These are phyloP conservation scores for Penicillium psychrosexuale DNA, from an alignment of 2,329 filamentous ascomycete genomes.

Conservation along the genomic window DNA sequence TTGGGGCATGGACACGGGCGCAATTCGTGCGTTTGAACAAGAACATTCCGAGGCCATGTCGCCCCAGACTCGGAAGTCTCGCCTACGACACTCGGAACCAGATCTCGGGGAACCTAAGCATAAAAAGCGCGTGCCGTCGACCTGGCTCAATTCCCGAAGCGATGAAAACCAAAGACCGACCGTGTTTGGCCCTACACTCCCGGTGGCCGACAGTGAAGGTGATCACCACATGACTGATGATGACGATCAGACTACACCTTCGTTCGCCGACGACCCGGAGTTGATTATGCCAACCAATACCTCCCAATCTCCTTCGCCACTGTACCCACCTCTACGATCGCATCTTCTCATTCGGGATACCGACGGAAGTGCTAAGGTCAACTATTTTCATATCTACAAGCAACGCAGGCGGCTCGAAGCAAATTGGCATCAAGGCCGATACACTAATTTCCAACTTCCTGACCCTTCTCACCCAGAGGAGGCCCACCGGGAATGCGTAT, in stretches of 20 bases:
- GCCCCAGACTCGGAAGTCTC: conserved; percentile 46
- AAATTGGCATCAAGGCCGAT: conserved; percentile 85
- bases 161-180: background rate
- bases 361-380: conserved; percentile 57
- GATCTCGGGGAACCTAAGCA: conserved; percentile 51
- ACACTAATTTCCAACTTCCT: conserved; percentile 82
- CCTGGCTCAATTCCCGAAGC: conserved; percentile 43
- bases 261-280: conserved; percentile 16
- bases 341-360: conserved; percentile 33
- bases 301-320: conserved; percentile 10
- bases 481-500: conserved; percentile 88
- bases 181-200: background rate
- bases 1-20: conserved; percentile 68
- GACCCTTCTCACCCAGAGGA: conserved; percentile 77
- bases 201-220: conserved; percentile 35
- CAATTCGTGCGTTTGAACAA: conserved; percentile 66
- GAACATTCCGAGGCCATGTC: conserved; percentile 40
- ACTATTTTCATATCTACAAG: conserved; percentile 92
- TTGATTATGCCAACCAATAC: conserved; percentile 8
- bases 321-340: conserved; percentile 27
- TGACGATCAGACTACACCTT: conserved; percentile 21
- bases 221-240: conserved; percentile 47
- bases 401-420: conserved; percentile 79
- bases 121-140: conserved; percentile 52
- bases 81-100: conserved; percentile 46